Conservation (phyloP, 2,329 filamentous ascomycete species). For the Xylariaceae sp. region DNA sequence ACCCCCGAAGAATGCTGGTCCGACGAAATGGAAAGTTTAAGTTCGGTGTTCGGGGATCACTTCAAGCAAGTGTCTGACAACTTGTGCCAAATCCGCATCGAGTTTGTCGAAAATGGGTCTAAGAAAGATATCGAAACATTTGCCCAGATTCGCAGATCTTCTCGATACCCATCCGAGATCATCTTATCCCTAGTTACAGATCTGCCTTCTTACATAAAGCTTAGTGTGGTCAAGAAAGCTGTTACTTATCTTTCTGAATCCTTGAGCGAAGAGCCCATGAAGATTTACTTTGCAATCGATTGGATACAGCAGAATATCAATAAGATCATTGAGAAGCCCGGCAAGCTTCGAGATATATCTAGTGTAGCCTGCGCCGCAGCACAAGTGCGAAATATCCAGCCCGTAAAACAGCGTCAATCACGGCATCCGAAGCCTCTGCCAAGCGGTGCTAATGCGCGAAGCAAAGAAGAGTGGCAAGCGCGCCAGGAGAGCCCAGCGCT, state of each 20-base stretch:
- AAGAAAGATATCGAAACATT: slow-evolving; percentile 49
- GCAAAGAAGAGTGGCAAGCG: slow-evolving; percentile 63
- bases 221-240: slow-evolving; percentile 78
- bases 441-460: slow-evolving; percentile 58
- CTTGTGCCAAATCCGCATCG: slow-evolving; percentile 67
- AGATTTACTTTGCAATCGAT: slow-evolving; percentile 80
- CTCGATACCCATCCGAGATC: slow-evolving; percentile 66
- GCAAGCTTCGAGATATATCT: slow-evolving; percentile 77
- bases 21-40: slow-evolving; percentile 78
- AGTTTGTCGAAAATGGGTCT: slow-evolving; percentile 49
- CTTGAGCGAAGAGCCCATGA: slow-evolving; percentile 80
- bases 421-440: slow-evolving; percentile 56
- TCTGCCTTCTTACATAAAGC: slow-evolving; percentile 86
- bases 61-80: slow-evolving; percentile 58
- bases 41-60: slow-evolving; percentile 78
- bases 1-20: slow-evolving; percentile 67
- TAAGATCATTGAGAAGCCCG: slow-evolving; percentile 77
- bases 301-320: slow-evolving; percentile 87
- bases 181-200: slow-evolving; percentile 66
- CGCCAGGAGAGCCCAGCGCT: slow-evolving; percentile 63
- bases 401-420: slow-evolving; percentile 36
- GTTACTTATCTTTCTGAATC: slow-evolving; percentile 66
- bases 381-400: slow-evolving; percentile 41
- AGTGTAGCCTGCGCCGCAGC: slow-evolving; percentile 66
- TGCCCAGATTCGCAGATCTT: slow-evolving; percentile 66